Evolutionary conservation across 192 early-diverging fungal species (phyloP).

Genomic region (Entomortierella chlamydospora): DNA sequence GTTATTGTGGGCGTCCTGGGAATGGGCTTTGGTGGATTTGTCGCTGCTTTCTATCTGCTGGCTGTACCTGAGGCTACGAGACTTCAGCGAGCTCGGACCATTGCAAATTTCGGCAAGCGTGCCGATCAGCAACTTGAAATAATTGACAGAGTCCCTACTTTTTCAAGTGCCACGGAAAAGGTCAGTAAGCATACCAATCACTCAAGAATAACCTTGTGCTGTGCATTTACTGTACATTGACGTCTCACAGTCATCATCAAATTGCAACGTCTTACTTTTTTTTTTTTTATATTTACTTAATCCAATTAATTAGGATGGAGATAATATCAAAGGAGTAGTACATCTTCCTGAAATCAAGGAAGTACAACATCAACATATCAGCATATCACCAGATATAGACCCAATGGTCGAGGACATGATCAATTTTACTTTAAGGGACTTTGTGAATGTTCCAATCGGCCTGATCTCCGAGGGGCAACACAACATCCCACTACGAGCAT

Average conservation of each 20-base stretch:
- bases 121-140: constrained; percentile 15
- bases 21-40: constrained; percentile 35
- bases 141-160: constrained; percentile 24
- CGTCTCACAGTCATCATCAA: too few species aligned
- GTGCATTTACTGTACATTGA: too few species aligned
- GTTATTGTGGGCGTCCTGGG: constrained; percentile 32
- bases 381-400: constrained; percentile 35
- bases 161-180: constrained; percentile 4
- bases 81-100: constrained; percentile 23
- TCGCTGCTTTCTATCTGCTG: constrained; percentile 35
- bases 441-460: constrained; percentile 46
- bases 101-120: constrained; percentile 37
- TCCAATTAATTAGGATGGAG: not conserved
- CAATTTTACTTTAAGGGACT: constrained; percentile 35
- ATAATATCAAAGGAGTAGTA: not conserved
- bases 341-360: constrained; percentile 10
- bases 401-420: constrained; percentile 49
- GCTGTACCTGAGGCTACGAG: constrained; percentile 35
- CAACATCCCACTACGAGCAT: constrained; percentile 34
- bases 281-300: too few species aligned
- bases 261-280: not conserved
- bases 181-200: constrained; percentile 8
- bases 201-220: too few species aligned
- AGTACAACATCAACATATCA: constrained; percentile 10
- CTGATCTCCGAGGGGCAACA: constrained; percentile 41